These are phyloP conservation scores for Cornus florida DNA, from an alignment of 148 eudicot species.

Conservation along the genomic window DNA sequence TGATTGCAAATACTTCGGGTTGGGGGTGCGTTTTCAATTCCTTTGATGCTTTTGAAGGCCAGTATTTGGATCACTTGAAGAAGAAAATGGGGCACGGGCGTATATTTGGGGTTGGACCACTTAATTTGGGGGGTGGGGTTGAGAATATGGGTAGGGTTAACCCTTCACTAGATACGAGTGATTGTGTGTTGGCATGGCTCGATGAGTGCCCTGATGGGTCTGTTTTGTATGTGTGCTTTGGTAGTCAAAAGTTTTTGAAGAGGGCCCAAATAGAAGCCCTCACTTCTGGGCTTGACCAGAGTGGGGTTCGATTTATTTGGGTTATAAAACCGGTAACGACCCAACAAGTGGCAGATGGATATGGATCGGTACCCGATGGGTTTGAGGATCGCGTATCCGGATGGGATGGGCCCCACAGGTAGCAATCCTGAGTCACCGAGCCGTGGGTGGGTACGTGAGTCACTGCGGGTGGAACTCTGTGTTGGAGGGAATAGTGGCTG, in stretches of 20 bases:
- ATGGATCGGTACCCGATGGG: conserved; percentile 30
- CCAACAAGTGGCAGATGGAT: conserved; percentile 25
- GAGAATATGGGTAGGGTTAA: conserved; percentile 16
- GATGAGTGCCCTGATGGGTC: conserved; percentile 48
- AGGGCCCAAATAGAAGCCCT: conserved; percentile 55
- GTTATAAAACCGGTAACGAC: conserved; percentile 35
- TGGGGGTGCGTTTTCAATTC: conserved; percentile 49
- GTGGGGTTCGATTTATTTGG: conserved; percentile 53
- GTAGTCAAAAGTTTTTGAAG: conserved; percentile 56
- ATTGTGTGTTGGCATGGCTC: conserved; percentile 48
- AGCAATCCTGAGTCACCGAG: conserved; percentile 49
- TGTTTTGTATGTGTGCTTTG: conserved; percentile 66
- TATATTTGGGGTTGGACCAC: conserved; percentile 50
- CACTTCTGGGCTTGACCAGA: conserved; percentile 46
- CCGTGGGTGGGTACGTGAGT: conserved; percentile 55
- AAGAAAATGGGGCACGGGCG: conserved; percentile 28
- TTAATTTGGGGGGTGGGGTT: conserved; percentile 25
- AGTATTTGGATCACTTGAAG: conserved; percentile 37
- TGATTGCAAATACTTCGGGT: conserved; percentile 42
- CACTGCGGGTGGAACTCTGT: conserved; percentile 79
- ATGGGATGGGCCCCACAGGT: conserved; percentile 61
- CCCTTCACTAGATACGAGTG: conserved; percentile 3
- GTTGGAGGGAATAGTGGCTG: conserved; percentile 49
- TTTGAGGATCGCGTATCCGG: conserved; percentile 35
- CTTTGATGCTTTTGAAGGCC: conserved; percentile 45